These are phyloP conservation scores for Fragosphaeria purpurea DNA, from an alignment of 2,329 filamentous ascomycete genomes.

Conservation along the genomic window DNA sequence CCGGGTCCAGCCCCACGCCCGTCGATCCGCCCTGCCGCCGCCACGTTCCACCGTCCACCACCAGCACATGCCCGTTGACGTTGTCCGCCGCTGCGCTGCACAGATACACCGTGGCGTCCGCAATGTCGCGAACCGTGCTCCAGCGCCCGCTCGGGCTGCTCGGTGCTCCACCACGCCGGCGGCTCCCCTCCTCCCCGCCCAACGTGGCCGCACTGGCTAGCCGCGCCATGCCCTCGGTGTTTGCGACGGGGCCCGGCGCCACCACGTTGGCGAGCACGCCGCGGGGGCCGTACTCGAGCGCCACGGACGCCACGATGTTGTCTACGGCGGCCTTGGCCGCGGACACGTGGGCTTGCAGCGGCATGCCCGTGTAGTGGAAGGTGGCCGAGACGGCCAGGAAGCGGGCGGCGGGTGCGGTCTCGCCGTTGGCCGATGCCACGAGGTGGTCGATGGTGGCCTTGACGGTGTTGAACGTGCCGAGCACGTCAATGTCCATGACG, in stretches of 20 bases:
- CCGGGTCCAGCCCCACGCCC: constrained; percentile 35
- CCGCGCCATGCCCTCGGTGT: constrained; percentile 71
- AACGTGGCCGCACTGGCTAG: constrained; percentile 31
- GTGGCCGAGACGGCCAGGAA: constrained; percentile 87
- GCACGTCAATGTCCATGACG: constrained; percentile 91
- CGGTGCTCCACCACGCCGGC: constrained; percentile 25
- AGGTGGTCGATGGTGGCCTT: constrained; percentile 85
- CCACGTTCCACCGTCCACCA: constrained; percentile 58
- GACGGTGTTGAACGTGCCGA: constrained; percentile 89
- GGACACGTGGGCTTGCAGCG: constrained; percentile 79
- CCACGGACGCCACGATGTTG: constrained; percentile 66
- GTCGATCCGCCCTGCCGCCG: constrained; percentile 35
- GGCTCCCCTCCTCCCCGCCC: background rate
- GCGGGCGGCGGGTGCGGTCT: constrained; percentile 60
- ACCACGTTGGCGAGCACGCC: constrained; percentile 85
- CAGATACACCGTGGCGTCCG: constrained; percentile 82
- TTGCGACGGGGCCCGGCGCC: constrained; percentile 74
- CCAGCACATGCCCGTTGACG: constrained; percentile 72
- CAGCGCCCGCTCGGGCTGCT: constrained; percentile 63
- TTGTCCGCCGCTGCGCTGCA: constrained; percentile 81
- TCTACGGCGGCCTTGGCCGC: constrained; percentile 90
- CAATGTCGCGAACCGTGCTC: constrained; percentile 77
- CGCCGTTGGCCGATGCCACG: constrained; percentile 58
- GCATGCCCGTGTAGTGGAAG: constrained; percentile 80
- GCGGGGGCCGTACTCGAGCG: constrained; percentile 81